These are phyloP conservation scores for Tillandsia fasciculata DNA, from an alignment of 176 grass and related monocot species.

Conservation along the genomic window DNA sequence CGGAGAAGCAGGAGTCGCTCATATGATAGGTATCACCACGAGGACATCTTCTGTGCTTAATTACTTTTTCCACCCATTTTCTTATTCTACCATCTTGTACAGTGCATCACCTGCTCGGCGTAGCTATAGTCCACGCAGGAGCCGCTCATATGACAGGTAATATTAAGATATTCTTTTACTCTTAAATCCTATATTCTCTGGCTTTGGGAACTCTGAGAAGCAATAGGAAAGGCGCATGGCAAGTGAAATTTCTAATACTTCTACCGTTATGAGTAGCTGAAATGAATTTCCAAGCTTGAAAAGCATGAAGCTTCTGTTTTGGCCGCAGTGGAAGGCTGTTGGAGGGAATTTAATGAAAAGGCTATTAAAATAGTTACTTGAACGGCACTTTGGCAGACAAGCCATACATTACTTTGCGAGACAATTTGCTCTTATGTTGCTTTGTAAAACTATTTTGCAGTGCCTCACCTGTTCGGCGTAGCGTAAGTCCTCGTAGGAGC, in stretches of 20 bases:
- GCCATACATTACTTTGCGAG: too few relatives aligned
- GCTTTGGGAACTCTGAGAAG: conserved; percentile 31
- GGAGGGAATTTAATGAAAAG: too few relatives aligned
- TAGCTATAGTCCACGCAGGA: conserved; percentile 59
- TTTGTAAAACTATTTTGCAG: conserved; percentile 13
- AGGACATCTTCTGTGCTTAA: conserved; percentile 1
- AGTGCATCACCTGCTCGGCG: conserved; percentile 48
- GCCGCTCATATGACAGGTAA: conserved; percentile 31
- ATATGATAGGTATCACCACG: conserved; percentile 2
- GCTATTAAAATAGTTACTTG: too few relatives aligned
- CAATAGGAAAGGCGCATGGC: neutral
- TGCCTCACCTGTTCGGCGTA: conserved; percentile 43
- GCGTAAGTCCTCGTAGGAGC: conserved; percentile 23
- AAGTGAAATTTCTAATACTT: too few relatives aligned
- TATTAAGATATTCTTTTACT: conserved; percentile 25
- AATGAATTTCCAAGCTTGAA: too few relatives aligned
- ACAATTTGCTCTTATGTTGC: too few relatives aligned
- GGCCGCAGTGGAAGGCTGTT: too few relatives aligned
- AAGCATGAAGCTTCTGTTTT: too few relatives aligned
- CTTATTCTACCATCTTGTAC: conserved; percentile 7
- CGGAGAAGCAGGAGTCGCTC: conserved; percentile 8
- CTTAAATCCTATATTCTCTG: conserved; percentile 20
- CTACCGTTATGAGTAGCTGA: too few relatives aligned
- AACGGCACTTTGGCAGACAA: too few relatives aligned
- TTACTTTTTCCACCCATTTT: neutral